Evolutionary conservation across 306 rosid genomes (phyloP).

Genomic region (Geum urbanum): DNA sequence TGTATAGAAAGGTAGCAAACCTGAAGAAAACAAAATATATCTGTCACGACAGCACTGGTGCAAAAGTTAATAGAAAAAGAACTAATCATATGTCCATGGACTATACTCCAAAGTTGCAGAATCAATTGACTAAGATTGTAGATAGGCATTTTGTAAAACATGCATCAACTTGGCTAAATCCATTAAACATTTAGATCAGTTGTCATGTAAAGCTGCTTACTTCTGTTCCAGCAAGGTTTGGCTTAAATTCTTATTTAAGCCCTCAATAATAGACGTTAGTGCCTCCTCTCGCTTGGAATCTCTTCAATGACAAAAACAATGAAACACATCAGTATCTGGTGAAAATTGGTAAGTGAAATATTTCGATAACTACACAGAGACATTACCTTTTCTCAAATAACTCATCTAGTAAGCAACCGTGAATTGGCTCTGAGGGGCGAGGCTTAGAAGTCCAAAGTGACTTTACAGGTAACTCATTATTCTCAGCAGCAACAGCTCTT

Average conservation of each 20-base stretch:
- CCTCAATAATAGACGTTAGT: conserved; percentile 10
- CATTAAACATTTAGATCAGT: not conserved
- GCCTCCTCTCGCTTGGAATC: conserved; percentile 27
- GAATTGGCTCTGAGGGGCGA: not conserved
- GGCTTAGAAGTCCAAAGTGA: not conserved
- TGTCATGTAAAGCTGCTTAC: conserved; percentile 11
- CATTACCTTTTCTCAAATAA: conserved; percentile 18
- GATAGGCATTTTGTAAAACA: no score
- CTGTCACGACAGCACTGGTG: not conserved
- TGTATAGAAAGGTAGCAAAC: conserved; percentile 26
- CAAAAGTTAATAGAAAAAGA: not conserved
- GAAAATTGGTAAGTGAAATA: not conserved
- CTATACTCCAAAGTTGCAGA: not conserved
- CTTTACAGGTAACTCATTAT: not conserved
- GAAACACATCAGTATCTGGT: conserved; percentile 5
- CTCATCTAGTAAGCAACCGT: not conserved
- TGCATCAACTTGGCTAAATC: not conserved
- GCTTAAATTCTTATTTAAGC: conserved; percentile 1
- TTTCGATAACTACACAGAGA: not conserved
- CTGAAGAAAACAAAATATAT: conserved; percentile 21
- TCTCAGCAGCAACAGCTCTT: not conserved
- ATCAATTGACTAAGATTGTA: not conserved
- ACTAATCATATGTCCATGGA: not conserved
- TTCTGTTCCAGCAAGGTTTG: conserved; percentile 16
- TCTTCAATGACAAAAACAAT: conserved; percentile 20